phyloP scores from a whole-genome alignment of 202 grass and related monocot species.

The Schoenoplectus triqueter region DNA sequence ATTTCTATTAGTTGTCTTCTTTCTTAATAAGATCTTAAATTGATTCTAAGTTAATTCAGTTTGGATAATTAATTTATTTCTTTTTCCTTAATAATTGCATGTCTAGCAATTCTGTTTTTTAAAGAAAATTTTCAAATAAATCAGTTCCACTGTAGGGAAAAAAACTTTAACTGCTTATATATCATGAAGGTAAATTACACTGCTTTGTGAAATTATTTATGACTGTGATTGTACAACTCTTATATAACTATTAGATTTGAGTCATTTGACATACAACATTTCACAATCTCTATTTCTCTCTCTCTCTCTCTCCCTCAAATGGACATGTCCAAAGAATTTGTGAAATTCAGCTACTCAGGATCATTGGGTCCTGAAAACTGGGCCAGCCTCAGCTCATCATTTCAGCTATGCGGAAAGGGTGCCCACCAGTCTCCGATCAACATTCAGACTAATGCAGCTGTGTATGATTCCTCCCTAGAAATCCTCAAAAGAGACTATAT shows the following conservation, averaged over 20 bases:
- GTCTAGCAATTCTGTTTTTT: neutral
- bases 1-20: neutral
- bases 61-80: neutral
- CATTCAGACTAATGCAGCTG: constrained; percentile 48
- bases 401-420: constrained; percentile 51
- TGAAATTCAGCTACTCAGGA: constrained; percentile 16
- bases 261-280: neutral
- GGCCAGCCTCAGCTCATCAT: constrained; percentile 54
- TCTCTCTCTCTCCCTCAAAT: neutral
- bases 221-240: neutral
- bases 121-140: neutral
- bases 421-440: constrained; percentile 66
- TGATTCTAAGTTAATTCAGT: no score
- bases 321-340: constrained; percentile 22
- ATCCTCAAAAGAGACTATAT: constrained; percentile 51
- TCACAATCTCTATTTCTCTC: neutral
- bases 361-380: constrained; percentile 54
- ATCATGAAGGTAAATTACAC: neutral
- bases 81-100: neutral
- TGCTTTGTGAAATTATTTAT: neutral
- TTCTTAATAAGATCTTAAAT: neutral
- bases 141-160: neutral
- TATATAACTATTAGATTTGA: constrained; percentile 14
- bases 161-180: neutral
- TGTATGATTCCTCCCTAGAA: constrained; percentile 33